Conservation (phyloP, 2,329 filamentous ascomycete species). For the Aphanoascus verrucosus region DNA sequence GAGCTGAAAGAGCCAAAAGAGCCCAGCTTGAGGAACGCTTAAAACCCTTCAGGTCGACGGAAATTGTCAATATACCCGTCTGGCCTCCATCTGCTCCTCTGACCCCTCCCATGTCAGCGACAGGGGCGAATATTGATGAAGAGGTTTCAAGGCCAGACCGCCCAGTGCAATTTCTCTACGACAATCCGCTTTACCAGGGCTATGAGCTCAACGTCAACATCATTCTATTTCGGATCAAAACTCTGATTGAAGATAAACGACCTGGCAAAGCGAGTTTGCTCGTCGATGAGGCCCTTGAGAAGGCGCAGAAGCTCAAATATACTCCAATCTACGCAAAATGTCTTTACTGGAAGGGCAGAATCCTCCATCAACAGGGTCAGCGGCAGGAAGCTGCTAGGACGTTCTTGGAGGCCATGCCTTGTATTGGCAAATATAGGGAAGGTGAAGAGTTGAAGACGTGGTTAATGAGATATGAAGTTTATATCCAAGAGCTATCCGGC, state of each 20-base stretch:
- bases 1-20: background rate
- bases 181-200: conserved; percentile 10
- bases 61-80: background rate
- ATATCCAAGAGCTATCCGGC: background rate
- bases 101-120: conserved; percentile 1
- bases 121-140: background rate
- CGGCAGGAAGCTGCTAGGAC: conserved; percentile 14
- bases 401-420: conserved; percentile 18
- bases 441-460: conserved; percentile 13
- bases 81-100: background rate
- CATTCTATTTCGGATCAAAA: background rate
- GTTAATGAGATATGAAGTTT: conserved; percentile 3
- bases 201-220: conserved; percentile 9
- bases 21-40: background rate
- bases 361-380: conserved; percentile 17
- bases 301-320: conserved; percentile 7
- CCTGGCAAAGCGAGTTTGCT: conserved; percentile 5
- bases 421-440: conserved; percentile 16
- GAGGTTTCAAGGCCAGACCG: background rate
- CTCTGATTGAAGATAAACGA: conserved; percentile 1
- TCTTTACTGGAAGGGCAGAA: conserved; percentile 23
- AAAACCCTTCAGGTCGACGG: background rate
- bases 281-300: conserved; percentile 6
- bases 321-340: conserved; percentile 15
- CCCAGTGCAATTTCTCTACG: conserved; percentile 3